These are phyloP conservation scores for Fusarium redolens DNA, from an alignment of 2,329 filamentous ascomycete species.

Conservation along the genomic window DNA sequence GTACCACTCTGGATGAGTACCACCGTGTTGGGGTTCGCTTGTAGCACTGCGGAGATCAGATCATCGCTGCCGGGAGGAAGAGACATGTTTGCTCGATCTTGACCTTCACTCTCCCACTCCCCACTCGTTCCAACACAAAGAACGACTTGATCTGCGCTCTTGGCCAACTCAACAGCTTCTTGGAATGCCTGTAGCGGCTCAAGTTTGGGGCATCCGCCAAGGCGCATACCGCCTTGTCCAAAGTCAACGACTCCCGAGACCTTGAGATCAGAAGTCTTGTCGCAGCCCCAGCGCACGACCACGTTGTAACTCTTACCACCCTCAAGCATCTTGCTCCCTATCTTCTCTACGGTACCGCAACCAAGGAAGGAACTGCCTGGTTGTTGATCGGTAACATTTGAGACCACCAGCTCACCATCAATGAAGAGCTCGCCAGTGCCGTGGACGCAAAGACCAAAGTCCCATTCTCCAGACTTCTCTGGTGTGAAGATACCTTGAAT, in stretches of 20 bases:
- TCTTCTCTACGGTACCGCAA: neutral
- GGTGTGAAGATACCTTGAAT: neutral
- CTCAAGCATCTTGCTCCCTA: neutral
- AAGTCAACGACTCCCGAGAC: neutral
- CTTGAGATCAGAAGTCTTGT: neutral
- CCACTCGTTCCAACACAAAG: neutral
- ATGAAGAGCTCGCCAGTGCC: neutral
- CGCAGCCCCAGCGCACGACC: neutral
- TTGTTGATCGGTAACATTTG: neutral
- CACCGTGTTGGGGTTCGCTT: neutral
- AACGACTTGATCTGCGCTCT: neutral
- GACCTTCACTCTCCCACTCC: constrained; percentile 8
- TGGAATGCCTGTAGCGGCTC: neutral
- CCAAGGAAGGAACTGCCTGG: neutral
- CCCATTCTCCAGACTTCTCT: neutral
- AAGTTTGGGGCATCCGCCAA: neutral
- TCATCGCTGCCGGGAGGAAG: neutral
- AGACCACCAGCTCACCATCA: neutral
- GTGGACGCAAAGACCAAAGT: constrained; percentile 1
- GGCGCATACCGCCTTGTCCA: neutral
- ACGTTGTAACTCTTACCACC: neutral
- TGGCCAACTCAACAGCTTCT: neutral
- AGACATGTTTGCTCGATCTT: neutral
- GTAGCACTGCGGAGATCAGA: neutral
- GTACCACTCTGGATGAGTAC: neutral